These are phyloP conservation scores for Pichia sp. DNA, from an alignment of 1,139 yeast species.

Conservation along the genomic window DNA sequence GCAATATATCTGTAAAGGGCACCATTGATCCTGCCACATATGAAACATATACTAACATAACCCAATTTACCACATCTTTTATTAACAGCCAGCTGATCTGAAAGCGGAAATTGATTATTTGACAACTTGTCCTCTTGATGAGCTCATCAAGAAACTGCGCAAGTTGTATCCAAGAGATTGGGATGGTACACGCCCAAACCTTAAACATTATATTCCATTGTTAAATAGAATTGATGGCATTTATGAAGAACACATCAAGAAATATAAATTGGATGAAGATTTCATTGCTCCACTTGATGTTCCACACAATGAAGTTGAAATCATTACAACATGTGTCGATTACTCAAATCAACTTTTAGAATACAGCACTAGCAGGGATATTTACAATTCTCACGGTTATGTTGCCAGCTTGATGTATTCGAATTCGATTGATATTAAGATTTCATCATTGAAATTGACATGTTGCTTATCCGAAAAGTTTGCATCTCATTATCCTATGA, in stretches of 20 bases:
- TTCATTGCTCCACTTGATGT: constrained; percentile 47
- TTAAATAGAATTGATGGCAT: constrained; percentile 74
- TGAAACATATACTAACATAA: constrained; percentile 5
- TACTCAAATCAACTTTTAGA: constrained; percentile 67
- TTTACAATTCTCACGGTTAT: constrained; percentile 67
- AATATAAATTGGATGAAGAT: constrained; percentile 55
- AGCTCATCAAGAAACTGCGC: constrained; percentile 28
- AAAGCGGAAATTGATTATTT: constrained; percentile 19
- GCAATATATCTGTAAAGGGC: too few relatives aligned
- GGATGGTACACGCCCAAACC: constrained; percentile 44
- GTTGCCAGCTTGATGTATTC: constrained; percentile 60
- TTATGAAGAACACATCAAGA: constrained; percentile 50
- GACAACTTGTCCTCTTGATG: constrained; percentile 29
- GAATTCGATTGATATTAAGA: constrained; percentile 52
- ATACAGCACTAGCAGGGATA: constrained; percentile 64
- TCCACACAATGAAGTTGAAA: constrained; percentile 41
- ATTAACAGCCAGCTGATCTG: constrained; percentile 20
- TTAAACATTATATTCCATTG: constrained; percentile 75
- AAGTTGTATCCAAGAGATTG: constrained; percentile 32
- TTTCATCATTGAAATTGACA: constrained; percentile 61
- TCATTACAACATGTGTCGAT: constrained; percentile 51
- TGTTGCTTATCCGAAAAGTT: constrained; percentile 43
- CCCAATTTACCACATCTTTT: background rate
- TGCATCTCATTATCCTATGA: constrained; percentile 25
- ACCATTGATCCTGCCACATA: too few relatives aligned